Evolutionary conservation across 768 basidiomycete genomes (phyloP), one percentile per base, ranked within the genome.

Genomic region (Russula olivacea): DNA sequence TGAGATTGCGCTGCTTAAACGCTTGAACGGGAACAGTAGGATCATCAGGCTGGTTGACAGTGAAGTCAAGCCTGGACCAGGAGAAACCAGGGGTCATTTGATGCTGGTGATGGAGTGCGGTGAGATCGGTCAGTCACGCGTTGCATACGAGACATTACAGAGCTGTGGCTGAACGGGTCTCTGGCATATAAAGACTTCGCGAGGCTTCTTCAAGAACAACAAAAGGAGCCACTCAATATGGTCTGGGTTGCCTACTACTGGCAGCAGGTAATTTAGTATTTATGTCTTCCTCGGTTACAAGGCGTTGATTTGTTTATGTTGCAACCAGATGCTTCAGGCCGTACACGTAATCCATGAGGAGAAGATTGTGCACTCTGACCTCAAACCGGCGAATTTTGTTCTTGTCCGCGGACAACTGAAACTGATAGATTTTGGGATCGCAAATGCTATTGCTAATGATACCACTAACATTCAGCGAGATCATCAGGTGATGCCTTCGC

Each of bases 371-470:
- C 96, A 99, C 75, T 96, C 95, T 21, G 96, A 99, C 74, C 80
- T 98, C 59, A 99, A 99, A 73, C 96, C 96, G 7, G 96, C 97
- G 4, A 99, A 99, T 74, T 99, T 99, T 68, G 95, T 99, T 23
- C 80, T 99, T 34, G 96, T 98, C 60, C 87, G 88, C 62, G 96
- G 96, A 6, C 89, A 93, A 68, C 79, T 99, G 61, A 99, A 99
- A 80, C 78, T 99, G 66, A 99, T 99, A 68, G 96, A 99, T 73
- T 99, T 99, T 71, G 96, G 96, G n/a, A 99, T 99, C 70, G 95
- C 96, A 15, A 98, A 98, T 72, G 95, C 95, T 10, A 96, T 99
- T 68, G 94, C 95, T 19, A 98, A 95, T 71, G 96, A 99, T 69
- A 99, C 96, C 2, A 98, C 96, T 2, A 98, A 99, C 70, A 98